Evolutionary conservation across 2,329 filamentous ascomycete species (phyloP), one percentile per base, ranked within the genome.

Genomic region (Pseudogymnoascus sp.): DNA sequence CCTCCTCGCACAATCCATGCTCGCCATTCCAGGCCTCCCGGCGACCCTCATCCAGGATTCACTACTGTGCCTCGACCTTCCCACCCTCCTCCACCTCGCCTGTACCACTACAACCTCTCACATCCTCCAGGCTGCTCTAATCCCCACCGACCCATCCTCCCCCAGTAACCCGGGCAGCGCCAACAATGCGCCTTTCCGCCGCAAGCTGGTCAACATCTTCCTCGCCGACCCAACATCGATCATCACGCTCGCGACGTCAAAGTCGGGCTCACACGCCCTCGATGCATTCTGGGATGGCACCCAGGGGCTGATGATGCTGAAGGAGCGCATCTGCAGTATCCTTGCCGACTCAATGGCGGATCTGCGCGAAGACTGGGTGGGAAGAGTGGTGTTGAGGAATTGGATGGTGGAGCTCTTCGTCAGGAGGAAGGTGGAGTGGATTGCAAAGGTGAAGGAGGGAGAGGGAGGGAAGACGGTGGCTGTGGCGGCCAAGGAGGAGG

Each of bases 1-100:
- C 19, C 81, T 96, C 55, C 82, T 99, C 29, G 87, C 90, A 7
- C 87, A 94, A 65, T 78, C 89, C 3, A 88, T 99, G 78, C 84
- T 97, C 60, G 77, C 83, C 6, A 87, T 91, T 26, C 83, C 89
- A 0, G 91, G 91, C 0, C 74, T 82, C 0, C 78, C 92, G 1
- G 81, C 83, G 63, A 84, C 84, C 60, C 81, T 92, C 10, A 83
- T 96, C 33, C 90, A 94, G 71, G 83, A 86, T 14, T 84, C 88
- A n/a, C 75, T 94, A 23, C 76, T 87, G 19, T 78, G 83, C 3
- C 80, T 89, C 67, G 77, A 80, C 10, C 72, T 76, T 52, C 82
- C 79, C 61, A 81, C 77, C 21, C 79, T 87, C 62, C 72, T 91
- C 33, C 78, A 80, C 39, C 83, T 97, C 61, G 86, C 90, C 10